Base-by-base conservation (phyloP, 441 rosid genomes). In the Theobroma grandiflorum region DNA sequence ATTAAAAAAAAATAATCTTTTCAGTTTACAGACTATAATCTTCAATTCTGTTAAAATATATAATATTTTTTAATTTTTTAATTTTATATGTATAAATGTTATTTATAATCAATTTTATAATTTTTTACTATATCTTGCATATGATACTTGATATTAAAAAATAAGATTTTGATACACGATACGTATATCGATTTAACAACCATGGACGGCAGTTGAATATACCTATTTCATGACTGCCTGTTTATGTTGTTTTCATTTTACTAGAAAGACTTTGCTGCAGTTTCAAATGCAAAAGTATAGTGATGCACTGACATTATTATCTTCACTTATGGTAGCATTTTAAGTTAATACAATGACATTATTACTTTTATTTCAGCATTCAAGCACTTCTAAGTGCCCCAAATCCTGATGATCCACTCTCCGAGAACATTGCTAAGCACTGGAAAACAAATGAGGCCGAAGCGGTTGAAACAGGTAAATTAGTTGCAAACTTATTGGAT, bases 381-480 rank as follows among this genome's bases (percentile, higher is more conserved):
- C 99, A 97, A 92, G 99, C 99, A 66, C 97, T 97, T 75, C 87
- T 95, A 59, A 97, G 99, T 78, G 99, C 99, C 72, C 99, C 99
- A 20, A 97, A 97, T 88, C 99, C 99, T 0, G 99, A 97, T 74
- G 99, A 97, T 86, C 99, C 99, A 8, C 97, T 97, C 3, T 97
- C 99, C 0, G 99, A 97, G 90, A 97, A 94, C 91, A 95, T 97
- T 63, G 99, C 99, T 11, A 97, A 97, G 92, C 99, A 97, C 78
- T 97, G 99, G 99, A 97, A 95, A 87, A 87, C 96, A 3, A 91
- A 97, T 61, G 99, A 97, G 83, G 94, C 89, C 2, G 99, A 97
- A 88, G 99, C 99, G 50, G 99, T 97, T 50, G 99, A 95, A 88
- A 95, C 99, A 84, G 99, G 99, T 94, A 86, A 78, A 52, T 33